Percentiles rank a stretch among this genome's conserved stretches.
Conservation (phyloP, 345 rosid species). For the Hirschfeldia incana region DNA sequence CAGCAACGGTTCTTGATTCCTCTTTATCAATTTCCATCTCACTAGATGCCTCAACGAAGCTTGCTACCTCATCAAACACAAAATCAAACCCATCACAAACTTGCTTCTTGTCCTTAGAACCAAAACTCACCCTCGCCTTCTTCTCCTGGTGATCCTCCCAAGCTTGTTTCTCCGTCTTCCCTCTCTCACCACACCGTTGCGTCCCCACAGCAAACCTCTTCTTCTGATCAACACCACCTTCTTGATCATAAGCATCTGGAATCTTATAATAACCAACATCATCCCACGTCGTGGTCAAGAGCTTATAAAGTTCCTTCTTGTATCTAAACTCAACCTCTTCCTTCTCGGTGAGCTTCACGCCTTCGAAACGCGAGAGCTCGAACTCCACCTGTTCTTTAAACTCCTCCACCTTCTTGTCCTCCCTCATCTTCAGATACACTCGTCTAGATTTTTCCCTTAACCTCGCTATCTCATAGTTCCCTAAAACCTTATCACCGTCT, state of each 20-base stretch:
- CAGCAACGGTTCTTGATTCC: background rate
- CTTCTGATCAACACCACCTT: conserved; percentile 33
- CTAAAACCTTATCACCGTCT: background rate
- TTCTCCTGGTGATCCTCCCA: conserved; percentile 34
- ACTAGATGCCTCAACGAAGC: background rate
- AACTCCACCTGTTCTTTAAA: conserved; percentile 15
- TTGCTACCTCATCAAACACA: conserved; percentile 26
- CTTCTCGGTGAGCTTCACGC: conserved; percentile 23
- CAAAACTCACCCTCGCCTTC: conserved; percentile 18
- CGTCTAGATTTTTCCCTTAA: conserved; percentile 16
- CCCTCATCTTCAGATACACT: conserved; percentile 21
- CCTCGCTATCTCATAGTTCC: background rate
- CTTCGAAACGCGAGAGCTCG: background rate
- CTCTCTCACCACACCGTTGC: conserved; percentile 2
- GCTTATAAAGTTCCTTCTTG: conserved; percentile 11
- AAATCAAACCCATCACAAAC: conserved; percentile 24
- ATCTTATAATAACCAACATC: conserved; percentile 19
- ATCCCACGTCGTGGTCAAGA: conserved; percentile 13
- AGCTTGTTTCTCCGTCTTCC: conserved; percentile 25
- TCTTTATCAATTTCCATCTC: conserved; percentile 6
- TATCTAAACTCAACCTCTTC: conserved; percentile 18
- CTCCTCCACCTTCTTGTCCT: conserved; percentile 25
- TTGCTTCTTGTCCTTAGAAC: conserved; percentile 7
- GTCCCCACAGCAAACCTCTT: conserved; percentile 26
- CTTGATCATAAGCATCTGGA: conserved; percentile 35